Evolutionary conservation across 192 early-diverging fungal species (phyloP).

Genomic region (Geranomyces variabilis): DNA sequence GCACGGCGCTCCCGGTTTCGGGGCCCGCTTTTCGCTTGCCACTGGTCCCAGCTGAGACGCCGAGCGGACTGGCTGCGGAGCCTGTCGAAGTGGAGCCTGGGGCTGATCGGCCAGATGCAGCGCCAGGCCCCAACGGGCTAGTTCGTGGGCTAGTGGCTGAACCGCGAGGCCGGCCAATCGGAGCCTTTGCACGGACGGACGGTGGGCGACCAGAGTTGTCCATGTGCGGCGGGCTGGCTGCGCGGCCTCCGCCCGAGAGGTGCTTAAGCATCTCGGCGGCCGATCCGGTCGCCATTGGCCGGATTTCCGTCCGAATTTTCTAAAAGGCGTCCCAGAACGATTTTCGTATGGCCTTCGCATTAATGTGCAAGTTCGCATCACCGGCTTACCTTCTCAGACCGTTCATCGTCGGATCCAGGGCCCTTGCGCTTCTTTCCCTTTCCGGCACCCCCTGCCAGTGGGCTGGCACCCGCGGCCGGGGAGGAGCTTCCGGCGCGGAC

Average conservation of each 20-base stretch:
- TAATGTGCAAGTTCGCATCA: neutral
- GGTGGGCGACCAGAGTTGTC: conserved; percentile 7
- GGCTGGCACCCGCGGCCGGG: conserved; percentile 7
- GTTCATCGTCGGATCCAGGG: conserved; percentile 18
- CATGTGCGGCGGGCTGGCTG: conserved; percentile 19
- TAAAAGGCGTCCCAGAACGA: neutral
- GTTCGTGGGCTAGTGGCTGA: neutral
- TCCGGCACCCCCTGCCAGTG: neutral
- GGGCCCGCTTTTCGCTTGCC: conserved; percentile 13
- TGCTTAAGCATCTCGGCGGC: conserved; percentile 29
- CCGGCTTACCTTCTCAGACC: conserved; percentile 15
- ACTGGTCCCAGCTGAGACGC: neutral
- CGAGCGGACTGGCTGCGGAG: neutral
- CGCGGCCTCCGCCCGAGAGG: neutral
- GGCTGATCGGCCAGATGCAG: neutral
- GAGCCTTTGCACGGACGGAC: conserved; percentile 19
- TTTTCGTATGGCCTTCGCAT: too few species aligned
- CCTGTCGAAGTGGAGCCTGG: neutral
- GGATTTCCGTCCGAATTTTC: conserved; percentile 18
- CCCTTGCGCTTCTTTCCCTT: conserved; percentile 20
- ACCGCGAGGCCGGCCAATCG: conserved; percentile 17
- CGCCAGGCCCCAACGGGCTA: neutral
- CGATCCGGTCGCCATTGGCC: conserved; percentile 15
- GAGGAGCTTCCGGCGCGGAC: conserved; percentile 15
- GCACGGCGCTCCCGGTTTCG: neutral